Evolutionary conservation across 495 filamentous ascomycete species (phyloP), one percentile per base, ranked within the genome.

Genomic region (Chaetomidium leptoderma): DNA sequence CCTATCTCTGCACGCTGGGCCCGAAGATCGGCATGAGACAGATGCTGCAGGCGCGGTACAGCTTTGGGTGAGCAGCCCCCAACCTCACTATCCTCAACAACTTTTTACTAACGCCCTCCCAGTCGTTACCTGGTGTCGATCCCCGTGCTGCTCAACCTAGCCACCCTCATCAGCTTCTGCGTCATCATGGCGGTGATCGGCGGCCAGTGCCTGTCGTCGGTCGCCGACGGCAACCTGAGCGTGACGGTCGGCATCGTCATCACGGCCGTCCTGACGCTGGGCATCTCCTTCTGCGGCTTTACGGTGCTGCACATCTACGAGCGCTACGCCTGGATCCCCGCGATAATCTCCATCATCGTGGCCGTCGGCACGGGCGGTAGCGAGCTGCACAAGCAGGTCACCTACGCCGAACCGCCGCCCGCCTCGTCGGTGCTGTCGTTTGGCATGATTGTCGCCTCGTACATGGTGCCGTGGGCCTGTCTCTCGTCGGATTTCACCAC

Each of bases 271-370:
- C 59, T 86, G 37, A 70, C 76, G 44, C 73, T 86, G 33, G 52
- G 82, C 40, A 76, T 86, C 58, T 80, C 79, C 11, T 81, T 85
- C 62, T 78, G 83, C 63, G 84, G 84, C 24, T 78, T 82, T 52
- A 72, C 72, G 4, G 73, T 79, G 1, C 75, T 87, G 30, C 76
- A 86, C 62, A 60, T 76, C 11, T 86, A 82, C 57, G 83, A 86
- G 71, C 77, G 80, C 42, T 86, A 76, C 53, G 81, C 83, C 16
- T 86, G 83, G 83, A 77, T 82, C 62, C 72, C 76, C 11, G 75
- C 75, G 21, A 57, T 82, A 29, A 73, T 84, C 24, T 75, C 81
- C 13, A 74, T 84, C 36, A 63, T 64, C 27, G 63, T 68, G 23
- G 66, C 66, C 23, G 64, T 61, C 47, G 66, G 66, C 43, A 48